Percentiles rank a stretch among this genome's conserved stretches.
These are phyloP conservation scores for Homolaphlyctis polyrhiza DNA, from an alignment of 371 early-diverging fungal species.

Conservation along the genomic window DNA sequence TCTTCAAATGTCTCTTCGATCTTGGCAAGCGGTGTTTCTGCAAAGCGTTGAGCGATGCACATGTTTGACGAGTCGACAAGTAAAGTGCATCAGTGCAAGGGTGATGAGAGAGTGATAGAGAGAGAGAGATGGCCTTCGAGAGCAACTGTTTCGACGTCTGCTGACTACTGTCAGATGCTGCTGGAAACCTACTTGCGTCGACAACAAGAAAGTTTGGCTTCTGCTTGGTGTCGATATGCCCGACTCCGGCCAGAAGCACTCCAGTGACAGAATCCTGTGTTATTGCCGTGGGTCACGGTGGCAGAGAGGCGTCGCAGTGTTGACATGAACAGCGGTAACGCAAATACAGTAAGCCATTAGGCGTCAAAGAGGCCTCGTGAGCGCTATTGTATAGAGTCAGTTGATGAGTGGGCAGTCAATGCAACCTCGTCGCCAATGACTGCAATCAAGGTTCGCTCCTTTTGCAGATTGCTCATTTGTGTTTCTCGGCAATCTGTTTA, in stretches of 20 bases:
- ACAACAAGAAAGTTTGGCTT: slow-evolving; percentile 94
- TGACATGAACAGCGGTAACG: too few species aligned
- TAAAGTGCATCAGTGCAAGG: background rate
- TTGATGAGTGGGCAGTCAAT: too few species aligned
- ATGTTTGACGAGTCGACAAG: background rate
- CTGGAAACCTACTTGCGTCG: slow-evolving; percentile 72
- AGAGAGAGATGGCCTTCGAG: background rate
- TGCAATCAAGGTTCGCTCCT: slow-evolving; percentile 86
- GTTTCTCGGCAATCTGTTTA: too few species aligned
- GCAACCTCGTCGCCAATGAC: slow-evolving; percentile 97
- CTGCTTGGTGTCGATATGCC: slow-evolving; percentile 69
- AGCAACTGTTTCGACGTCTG: background rate
- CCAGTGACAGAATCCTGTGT: slow-evolving; percentile 97
- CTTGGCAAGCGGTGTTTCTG: slow-evolving; percentile 84
- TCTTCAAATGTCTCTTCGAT: slow-evolving; percentile 88
- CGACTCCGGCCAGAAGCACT: slow-evolving; percentile 92
- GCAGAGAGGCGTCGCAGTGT: too few species aligned
- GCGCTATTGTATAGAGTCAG: too few species aligned
- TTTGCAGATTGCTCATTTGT: slow-evolving; percentile 18
- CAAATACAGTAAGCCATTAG: too few species aligned
- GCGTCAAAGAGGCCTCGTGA: too few species aligned
- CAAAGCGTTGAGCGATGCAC: background rate
- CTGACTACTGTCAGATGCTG: background rate
- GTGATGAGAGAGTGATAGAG: background rate
- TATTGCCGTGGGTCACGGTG: too few species aligned